These are phyloP conservation scores for Botrytis hyacinthi DNA, from an alignment of 2,329 filamentous ascomycete species.

Conservation along the genomic window DNA sequence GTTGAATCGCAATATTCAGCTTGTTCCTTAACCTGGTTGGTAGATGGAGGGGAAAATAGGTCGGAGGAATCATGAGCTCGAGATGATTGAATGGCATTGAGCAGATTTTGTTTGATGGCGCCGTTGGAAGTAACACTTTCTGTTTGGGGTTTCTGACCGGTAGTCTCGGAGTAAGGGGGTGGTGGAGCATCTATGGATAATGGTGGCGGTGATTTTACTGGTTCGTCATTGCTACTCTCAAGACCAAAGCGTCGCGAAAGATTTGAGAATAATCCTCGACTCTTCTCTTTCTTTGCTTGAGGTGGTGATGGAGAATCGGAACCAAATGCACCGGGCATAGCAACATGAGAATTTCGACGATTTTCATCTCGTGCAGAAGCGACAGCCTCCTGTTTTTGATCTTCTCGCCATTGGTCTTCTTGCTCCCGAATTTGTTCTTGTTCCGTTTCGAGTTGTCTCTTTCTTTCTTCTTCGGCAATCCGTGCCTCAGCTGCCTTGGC, in stretches of 20 bases:
- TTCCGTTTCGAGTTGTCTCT: slow-evolving; percentile 71
- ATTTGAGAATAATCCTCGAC: slow-evolving; percentile 59
- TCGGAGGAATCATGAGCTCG: slow-evolving; percentile 70
- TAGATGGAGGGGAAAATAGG: slow-evolving; percentile 70
- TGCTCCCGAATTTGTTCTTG: slow-evolving; percentile 64
- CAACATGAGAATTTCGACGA: slow-evolving; percentile 43
- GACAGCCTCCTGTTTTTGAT: slow-evolving; percentile 31
- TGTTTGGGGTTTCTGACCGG: slow-evolving; percentile 24
- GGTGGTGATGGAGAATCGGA: slow-evolving; percentile 55
- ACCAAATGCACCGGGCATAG: slow-evolving; percentile 73
- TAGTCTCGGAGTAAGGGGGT: slow-evolving; percentile 32
- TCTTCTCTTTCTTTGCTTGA: slow-evolving; percentile 44
- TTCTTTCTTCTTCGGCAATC: slow-evolving; percentile 79
- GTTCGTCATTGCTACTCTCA: slow-evolving; percentile 44
- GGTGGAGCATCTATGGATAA: slow-evolving; percentile 30
- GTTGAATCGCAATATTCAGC: slow-evolving; percentile 81
- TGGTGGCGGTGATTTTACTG: slow-evolving; percentile 1
- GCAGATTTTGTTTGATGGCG: slow-evolving; percentile 65
- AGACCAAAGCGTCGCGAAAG: slow-evolving; percentile 69
- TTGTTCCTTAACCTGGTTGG: slow-evolving; percentile 75
- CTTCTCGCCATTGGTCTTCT: slow-evolving; percentile 45
- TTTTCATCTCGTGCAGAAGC: slow-evolving; percentile 26
- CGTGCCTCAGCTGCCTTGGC: slow-evolving; percentile 84
- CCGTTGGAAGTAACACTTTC: slow-evolving; percentile 58
- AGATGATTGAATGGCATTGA: slow-evolving; percentile 75